Percentiles rank a stretch among this genome's conserved stretches.
Conservation (phyloP, 352 stramenopile species). For the Pythium utonaiense region DNA sequence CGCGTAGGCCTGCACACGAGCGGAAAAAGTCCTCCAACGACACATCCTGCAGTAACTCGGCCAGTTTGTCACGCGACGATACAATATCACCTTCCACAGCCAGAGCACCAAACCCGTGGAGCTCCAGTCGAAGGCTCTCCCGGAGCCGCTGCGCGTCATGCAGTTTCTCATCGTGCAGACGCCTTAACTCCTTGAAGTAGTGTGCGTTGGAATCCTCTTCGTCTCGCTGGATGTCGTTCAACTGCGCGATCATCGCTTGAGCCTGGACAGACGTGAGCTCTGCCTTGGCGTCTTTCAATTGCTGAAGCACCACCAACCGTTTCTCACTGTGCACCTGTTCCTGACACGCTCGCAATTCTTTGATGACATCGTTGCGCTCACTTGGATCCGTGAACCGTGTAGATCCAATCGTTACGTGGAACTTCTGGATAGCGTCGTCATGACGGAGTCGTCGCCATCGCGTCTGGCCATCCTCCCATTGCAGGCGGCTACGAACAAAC, state of each 20-base stretch:
- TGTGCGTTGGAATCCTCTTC: constrained; percentile 65
- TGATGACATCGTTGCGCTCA: constrained; percentile 51
- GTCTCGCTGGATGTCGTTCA: constrained; percentile 48
- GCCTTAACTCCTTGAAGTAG: constrained; percentile 52
- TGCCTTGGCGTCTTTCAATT: constrained; percentile 39
- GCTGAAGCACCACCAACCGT: constrained; percentile 41
- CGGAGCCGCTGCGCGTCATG: constrained; percentile 31
- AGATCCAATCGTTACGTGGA: constrained; percentile 56
- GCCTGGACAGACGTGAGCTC: constrained; percentile 42
- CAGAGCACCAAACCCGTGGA: constrained; percentile 66
- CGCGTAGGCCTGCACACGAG: constrained; percentile 67
- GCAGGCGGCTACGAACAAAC: constrained; percentile 43
- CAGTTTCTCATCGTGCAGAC: constrained; percentile 37
- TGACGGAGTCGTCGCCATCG: constrained; percentile 79
- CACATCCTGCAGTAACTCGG: constrained; percentile 34
- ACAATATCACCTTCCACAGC: constrained; percentile 49
- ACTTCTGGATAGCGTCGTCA: constrained; percentile 58
- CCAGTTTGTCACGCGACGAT: constrained; percentile 28
- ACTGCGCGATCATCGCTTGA: constrained; percentile 33
- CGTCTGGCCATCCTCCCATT: constrained; percentile 59
- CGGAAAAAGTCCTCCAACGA: constrained; percentile 84
- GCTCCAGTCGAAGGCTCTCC: constrained; percentile 48
- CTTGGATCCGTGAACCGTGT: constrained; percentile 66
- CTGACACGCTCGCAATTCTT: constrained; percentile 52
- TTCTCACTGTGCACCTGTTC: constrained; percentile 43